Base-by-base conservation (phyloP, 2,329 filamentous ascomycete species). In the Fusarium sp. region DNA sequence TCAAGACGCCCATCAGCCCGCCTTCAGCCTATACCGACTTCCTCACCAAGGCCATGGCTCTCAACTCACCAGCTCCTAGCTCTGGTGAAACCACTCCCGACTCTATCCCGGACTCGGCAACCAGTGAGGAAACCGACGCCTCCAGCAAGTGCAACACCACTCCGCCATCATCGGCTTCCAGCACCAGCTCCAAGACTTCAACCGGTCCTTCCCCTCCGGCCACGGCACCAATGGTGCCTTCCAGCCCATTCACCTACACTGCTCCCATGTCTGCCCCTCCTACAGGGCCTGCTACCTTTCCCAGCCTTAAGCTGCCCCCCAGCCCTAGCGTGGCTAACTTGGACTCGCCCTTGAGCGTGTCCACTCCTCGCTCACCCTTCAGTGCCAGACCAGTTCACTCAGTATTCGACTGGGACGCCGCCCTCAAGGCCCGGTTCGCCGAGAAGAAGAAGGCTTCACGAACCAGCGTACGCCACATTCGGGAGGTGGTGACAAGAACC, bases 1-100 rank as follows among this genome's bases (percentile, higher is more conserved):
- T 95, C 86, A 96, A 95, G 84, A 98, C 95, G 6, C 95, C 95
- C 57, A 97, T 98, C 81, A 97, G 93, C 60, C 96, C 96, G 61
- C 96, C 96, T 4, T 87, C 90, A 24, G 95, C 96, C 66, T 98
- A 98, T 81, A 92, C 94, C 75, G 95, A 98, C 79, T 98, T 98
- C 80, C 91, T 98, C 72, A 79, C 81, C 60, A 96, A 95, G 84
- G 91, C 92, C 69, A 91, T 97, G 84, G 92, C 92, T 20, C 87
- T 95, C 67, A 90, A 91, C 79, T 94, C 92, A 72, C 93, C 93
- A 10, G 88, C 91, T 44, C 84, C 85, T 59, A 86, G 86, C 76
- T 85, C 86, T 20, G 85, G 84, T 66, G 85, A 86, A 72, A 86
- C 81, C 59, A 85, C 86, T 59, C 86, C 85, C 69, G 86, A 86